Base-by-base conservation (phyloP, 345 rosid species). In the Nephelium lappaceum region DNA sequence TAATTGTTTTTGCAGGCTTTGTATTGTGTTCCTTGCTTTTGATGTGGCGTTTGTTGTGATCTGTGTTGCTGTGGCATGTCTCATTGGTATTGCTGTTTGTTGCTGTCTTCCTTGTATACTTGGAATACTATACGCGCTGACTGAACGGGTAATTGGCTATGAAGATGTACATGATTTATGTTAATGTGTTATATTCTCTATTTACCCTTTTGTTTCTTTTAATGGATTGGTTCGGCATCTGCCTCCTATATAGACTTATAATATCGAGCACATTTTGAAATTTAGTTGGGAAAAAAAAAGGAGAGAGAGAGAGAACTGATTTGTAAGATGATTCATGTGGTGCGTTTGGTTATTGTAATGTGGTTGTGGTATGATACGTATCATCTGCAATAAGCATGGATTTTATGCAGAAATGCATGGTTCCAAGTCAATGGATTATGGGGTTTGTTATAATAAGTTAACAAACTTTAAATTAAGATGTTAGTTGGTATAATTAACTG, bases 61-160 rank as follows among this genome's bases (percentile, higher is more conserved):
- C 70, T 95, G 97, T 51, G 85, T 92, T 64, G 90, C 85, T 66
- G 86, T 86, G 77, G 98, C 98, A 1, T 89, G 92, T 77, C 90
- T 95, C 5, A 85, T 95, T 55, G 95, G 96, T 31, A 85, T 95
- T 67, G 98, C 98, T 77, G 90, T 95, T 76, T 95, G 99, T 84
- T 92, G 95, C 87, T 95, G 93, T 77, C 93, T 95, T 80, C 99
- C 99, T 4, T 95, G 98, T 83, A 95, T 95, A 72, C 90, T 93
- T 31, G 99, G 94, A 3, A 87, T 95, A 85, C 80, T 95, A 68
- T 93, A 92, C 77, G 95, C 97, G 4, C 79, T 93, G 75, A 79
- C 97, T 5, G 97, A 93, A 62, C 88, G 86, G 97, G 99, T 93
- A 91, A 80, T 72, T 16, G 11, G 27, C 61, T 38, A 64, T 64